Evolutionary conservation across 208 protist genomes (phyloP).

Genomic region (Trypanosoma lewisi): DNA sequence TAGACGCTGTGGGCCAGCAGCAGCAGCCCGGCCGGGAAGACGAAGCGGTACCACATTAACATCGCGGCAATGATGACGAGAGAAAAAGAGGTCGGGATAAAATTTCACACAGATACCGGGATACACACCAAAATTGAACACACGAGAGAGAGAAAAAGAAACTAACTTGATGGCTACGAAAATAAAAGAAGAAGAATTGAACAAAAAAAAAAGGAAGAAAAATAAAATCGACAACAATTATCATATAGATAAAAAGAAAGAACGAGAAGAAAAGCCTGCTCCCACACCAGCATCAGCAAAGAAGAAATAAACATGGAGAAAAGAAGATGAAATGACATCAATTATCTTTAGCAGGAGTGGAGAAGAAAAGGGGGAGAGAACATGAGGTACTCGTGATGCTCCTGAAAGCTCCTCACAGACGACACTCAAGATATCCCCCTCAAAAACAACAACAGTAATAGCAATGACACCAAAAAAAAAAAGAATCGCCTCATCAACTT

Average conservation of each 20-base stretch:
- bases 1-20: constrained; percentile 68
- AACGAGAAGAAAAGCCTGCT: background rate
- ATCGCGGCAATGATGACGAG: constrained; percentile 9
- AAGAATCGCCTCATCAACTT: background rate
- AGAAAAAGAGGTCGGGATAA: constrained; percentile 4
- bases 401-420: too few relatives aligned
- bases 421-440: too few relatives aligned
- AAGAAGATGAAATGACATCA: too few relatives aligned
- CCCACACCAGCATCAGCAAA: too few relatives aligned
- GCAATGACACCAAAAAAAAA: background rate
- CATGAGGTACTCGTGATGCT: too few relatives aligned
- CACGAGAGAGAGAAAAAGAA: constrained; percentile 4
- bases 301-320: too few relatives aligned
- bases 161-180: background rate
- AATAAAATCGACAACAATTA: background rate
- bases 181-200: constrained; percentile 9
- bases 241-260: background rate
- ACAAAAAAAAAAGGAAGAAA: constrained; percentile 13
- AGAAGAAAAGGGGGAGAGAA: too few relatives aligned
- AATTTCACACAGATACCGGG: constrained; percentile 3
- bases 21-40: constrained; percentile 61
- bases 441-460: background rate
- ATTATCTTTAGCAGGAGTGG: too few relatives aligned
- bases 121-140: background rate
- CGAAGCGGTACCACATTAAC: constrained; percentile 3